Conservation (phyloP, 1,139 yeast genomes). For the Geotrichum histeridarum region DNA sequence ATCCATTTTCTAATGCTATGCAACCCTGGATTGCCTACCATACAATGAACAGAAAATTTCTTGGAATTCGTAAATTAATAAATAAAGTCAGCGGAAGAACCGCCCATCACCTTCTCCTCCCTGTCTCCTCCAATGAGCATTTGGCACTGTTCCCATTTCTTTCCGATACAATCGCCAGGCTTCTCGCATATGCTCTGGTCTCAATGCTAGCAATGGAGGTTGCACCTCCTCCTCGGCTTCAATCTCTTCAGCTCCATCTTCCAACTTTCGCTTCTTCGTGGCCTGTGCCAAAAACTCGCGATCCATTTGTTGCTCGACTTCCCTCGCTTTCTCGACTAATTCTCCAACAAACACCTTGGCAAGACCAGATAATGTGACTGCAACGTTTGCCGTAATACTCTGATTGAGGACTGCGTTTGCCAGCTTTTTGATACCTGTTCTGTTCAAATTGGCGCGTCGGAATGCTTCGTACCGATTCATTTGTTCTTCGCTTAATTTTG, state of each 20-base stretch:
- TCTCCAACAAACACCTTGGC: conserved; percentile 88
- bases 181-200: conserved; percentile 80
- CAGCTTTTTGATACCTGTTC: conserved; percentile 72
- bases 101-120: conserved; percentile 66
- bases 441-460: conserved; percentile 75
- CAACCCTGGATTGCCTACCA: no score
- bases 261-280: conserved; percentile 34
- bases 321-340: conserved; percentile 73
- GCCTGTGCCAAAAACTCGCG: conserved; percentile 11
- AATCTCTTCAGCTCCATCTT: conserved; percentile 31
- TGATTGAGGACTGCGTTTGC: conserved; percentile 79
- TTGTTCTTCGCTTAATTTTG: conserved; percentile 74
- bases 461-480: conserved; percentile 84
- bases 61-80: not conserved
- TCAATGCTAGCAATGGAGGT: conserved; percentile 42
- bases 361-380: conserved; percentile 78
- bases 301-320: conserved; percentile 42
- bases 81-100: conserved; percentile 48
- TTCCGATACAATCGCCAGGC: conserved; percentile 74
- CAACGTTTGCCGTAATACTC: conserved; percentile 75
- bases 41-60: no score
- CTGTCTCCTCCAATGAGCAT: conserved; percentile 64
- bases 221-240: conserved; percentile 20
- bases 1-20: no score
- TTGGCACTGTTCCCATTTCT: conserved; percentile 62